Evolutionary conservation across 441 rosid species (phyloP), one percentile per base, ranked within the genome.

Genomic region (Populus hybrid): DNA sequence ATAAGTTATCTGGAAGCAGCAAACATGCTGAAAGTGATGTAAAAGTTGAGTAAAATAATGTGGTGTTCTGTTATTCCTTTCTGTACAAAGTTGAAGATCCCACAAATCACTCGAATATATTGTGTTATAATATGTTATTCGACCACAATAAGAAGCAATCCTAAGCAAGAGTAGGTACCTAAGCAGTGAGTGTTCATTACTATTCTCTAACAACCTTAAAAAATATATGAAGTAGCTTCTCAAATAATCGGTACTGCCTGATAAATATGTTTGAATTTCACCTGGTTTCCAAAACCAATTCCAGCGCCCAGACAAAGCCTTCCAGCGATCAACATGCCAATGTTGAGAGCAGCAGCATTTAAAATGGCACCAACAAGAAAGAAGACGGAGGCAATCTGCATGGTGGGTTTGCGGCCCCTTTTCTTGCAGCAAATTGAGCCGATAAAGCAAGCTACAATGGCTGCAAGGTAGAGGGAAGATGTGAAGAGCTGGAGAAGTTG

Each of bases 231-330:
- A 1, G 57, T 1, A 12, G 20, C 7, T 46, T 46, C 57, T 46
- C 20, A 46, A 46, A 46, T 46, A 46, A 46, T 46, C 4, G 20
- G 20, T 14, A 46, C 20, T 14, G 57, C 57, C 12, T 14, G 35
- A 10, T 34, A 69, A 0, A 4, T 4, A 50, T 28, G 20, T 5
- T 36, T 70, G 70, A 70, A 30, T 35, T 76, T 66, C 34, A 91
- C 95, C 95, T 89, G 90, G 70, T 89, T 91, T 46, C 89, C 95
- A 50, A 91, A 91, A 61, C 95, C 95, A 23, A 91, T 90, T 5
- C 93, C 93, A 0, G 73, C 74, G 6, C 95, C 95, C 4, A 91
- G 89, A 35, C 77, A 77, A 73, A 89, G 61, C 73, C 93, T 77
- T 46, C 95, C 91, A 28, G 70, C 42, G 23, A 91, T 88, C 73